A percentile compares a stretch with the other conserved stretches of the same genome.
These are phyloP conservation scores for Agarophyton chilense DNA, from an alignment of 23 red algal species.

Conservation along the genomic window DNA sequence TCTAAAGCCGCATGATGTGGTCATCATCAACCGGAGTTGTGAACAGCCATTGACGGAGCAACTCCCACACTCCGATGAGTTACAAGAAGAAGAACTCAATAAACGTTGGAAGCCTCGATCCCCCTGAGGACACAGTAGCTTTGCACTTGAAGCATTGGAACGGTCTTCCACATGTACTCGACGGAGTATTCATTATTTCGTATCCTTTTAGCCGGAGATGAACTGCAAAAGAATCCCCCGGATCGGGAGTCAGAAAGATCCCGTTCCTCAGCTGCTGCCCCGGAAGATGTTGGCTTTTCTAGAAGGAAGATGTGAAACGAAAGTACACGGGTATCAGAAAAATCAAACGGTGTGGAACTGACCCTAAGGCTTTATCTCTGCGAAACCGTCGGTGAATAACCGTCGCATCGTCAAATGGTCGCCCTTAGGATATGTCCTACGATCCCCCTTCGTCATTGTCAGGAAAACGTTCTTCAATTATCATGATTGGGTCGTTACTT, in stretches of 20 bases:
- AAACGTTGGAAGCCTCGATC: background rate
- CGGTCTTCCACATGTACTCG: background rate
- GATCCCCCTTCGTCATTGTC: no score
- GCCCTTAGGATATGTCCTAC: no score
- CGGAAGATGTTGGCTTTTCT: no score
- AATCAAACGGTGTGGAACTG: background rate
- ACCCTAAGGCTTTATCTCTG: background rate
- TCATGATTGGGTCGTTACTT: no score
- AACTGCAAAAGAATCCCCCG: background rate
- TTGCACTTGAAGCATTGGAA: background rate
- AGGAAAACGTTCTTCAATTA: no score
- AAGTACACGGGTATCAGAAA: background rate
- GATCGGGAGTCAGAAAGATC: no score
- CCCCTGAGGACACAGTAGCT: background rate
- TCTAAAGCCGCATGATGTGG: background rate
- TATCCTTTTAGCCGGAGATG: background rate
- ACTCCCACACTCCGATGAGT: constrained; percentile 39
- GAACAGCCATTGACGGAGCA: constrained; percentile 49
- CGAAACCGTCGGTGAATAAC: background rate
- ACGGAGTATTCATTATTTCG: background rate
- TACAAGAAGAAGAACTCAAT: constrained; percentile 50
- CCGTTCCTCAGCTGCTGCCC: no score
- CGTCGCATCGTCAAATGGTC: background rate
- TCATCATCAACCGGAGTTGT: background rate
- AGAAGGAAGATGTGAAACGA: no score